A percentile compares a stretch with the other conserved stretches of the same genome.
Evolutionary conservation across 2,329 filamentous ascomycete genomes (phyloP).

Genomic region (Cordyceps cicadae): DNA sequence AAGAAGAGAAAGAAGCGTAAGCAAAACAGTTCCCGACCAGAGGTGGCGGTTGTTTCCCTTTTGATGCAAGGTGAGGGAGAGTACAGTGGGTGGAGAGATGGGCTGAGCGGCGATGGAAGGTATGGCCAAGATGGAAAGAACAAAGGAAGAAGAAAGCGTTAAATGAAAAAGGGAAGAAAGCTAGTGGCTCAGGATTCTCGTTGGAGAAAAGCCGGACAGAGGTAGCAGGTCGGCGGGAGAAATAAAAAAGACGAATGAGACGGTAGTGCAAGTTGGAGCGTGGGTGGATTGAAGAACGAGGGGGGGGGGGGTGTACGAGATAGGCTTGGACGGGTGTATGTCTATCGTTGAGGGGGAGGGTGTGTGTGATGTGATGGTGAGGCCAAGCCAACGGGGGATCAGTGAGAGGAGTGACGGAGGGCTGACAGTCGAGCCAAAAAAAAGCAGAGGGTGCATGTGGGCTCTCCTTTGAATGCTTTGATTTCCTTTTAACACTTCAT

Average conservation of each 20-base stretch:
- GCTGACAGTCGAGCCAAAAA: not conserved
- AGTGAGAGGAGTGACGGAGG: not conserved
- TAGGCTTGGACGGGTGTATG: not conserved
- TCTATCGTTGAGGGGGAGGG: not conserved
- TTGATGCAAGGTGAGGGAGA: not conserved
- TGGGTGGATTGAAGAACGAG: conserved; percentile 1
- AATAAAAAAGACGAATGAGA: conserved; percentile 10
- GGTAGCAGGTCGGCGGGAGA: not conserved
- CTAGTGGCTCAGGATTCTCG: not conserved
- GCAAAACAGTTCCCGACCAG: not conserved
- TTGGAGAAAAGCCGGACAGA: conserved; percentile 2
- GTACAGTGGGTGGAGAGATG: not conserved
- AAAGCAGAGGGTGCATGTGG: conserved; percentile 2
- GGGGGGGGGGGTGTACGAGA: conserved; percentile 3
- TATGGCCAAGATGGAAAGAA: conserved; percentile 2
- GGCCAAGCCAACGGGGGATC: not conserved
- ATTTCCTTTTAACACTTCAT: not conserved
- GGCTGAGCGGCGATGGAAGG: not conserved
- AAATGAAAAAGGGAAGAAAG: not conserved
- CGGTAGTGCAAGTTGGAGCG: conserved; percentile 5
- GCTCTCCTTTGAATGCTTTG: not conserved
- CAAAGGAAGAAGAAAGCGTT: conserved; percentile 1
- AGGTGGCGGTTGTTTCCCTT: not conserved
- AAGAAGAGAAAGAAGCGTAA: conserved; percentile 23
- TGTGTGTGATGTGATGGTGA: not conserved